Percentiles rank a stretch among this genome's conserved stretches.
Conservation (phyloP, 169 alveolate genomes). For the Plasmodium relictum region DNA sequence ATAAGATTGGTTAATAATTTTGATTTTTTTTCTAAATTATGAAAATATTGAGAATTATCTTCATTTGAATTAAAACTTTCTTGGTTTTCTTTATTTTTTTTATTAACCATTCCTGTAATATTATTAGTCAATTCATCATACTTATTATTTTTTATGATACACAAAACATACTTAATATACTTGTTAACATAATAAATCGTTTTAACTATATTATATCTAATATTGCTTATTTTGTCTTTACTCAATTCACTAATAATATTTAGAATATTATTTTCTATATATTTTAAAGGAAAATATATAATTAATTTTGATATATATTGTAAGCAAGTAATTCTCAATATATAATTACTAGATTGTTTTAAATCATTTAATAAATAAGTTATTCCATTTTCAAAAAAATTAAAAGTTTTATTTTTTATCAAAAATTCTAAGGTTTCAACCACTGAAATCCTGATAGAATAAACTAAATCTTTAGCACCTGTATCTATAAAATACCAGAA, state of each 20-base stretch:
- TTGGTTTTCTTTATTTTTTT: constrained; percentile 24
- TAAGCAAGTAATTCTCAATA: constrained; percentile 59
- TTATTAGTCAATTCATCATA: constrained; percentile 49
- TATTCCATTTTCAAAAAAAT: constrained; percentile 70
- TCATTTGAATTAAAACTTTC: neutral
- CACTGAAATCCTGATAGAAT: constrained; percentile 53
- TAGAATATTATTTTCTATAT: constrained; percentile 51
- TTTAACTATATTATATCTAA: constrained; percentile 57
- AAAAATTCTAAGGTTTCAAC: constrained; percentile 66
- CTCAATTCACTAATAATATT: constrained; percentile 30
- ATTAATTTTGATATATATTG: constrained; percentile 72
- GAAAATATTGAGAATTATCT: constrained; percentile 37
- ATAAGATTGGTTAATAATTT: constrained; percentile 10
- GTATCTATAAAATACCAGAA: constrained; percentile 64
- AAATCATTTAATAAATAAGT: constrained; percentile 48
- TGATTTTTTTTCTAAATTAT: constrained; percentile 26
- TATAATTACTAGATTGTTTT: constrained; percentile 61
- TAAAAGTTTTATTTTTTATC: constrained; percentile 35
- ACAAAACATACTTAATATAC: constrained; percentile 49
- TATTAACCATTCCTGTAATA: constrained; percentile 21
- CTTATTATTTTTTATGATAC: constrained; percentile 27
- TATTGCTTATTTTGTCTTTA: constrained; percentile 61
- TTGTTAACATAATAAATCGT: constrained; percentile 53
- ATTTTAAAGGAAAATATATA: constrained; percentile 48
- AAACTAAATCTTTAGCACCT: constrained; percentile 69